phyloP scores from a whole-genome alignment of 345 rosid genomes.

The Angophora floribunda region DNA sequence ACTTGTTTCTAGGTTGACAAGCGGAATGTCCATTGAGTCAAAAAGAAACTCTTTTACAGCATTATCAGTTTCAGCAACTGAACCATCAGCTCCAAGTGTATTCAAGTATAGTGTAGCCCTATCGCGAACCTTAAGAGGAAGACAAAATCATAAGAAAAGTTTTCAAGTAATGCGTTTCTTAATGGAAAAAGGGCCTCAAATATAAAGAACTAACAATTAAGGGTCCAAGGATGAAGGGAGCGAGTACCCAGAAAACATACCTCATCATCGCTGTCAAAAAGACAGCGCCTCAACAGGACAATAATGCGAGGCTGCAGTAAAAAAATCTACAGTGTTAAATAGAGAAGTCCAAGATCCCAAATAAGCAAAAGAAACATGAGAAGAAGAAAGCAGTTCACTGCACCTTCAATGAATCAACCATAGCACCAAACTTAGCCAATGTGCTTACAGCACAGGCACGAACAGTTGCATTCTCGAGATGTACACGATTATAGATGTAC shows the following conservation, averaged over 20 bases:
- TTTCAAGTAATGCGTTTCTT: background rate
- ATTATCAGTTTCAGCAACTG: conserved; percentile 45
- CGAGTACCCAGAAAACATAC: conserved; percentile 20
- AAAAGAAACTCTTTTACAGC: conserved; percentile 62
- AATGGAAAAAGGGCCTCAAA: background rate
- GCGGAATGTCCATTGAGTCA: conserved; percentile 75
- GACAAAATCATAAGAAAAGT: background rate
- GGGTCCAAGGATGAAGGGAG: background rate
- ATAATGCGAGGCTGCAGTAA: conserved; percentile 70
- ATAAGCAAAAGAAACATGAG: background rate
- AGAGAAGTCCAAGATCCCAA: background rate
- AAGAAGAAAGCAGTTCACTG: background rate
- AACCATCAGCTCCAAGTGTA: conserved; percentile 66
- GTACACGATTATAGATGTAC: conserved; percentile 94
- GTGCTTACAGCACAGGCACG: conserved; percentile 98
- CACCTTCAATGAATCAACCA: conserved; percentile 89
- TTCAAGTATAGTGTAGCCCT: conserved; percentile 91
- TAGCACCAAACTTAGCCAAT: conserved; percentile 90
- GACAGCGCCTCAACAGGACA: conserved; percentile 84
- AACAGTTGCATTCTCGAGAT: conserved; percentile 97
- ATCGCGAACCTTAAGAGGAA: conserved; percentile 70
- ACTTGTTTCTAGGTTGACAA: conserved; percentile 83
- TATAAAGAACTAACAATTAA: background rate
- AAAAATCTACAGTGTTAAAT: background rate
- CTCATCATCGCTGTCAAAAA: conserved; percentile 97